Base-by-base conservation (phyloP, 2,329 filamentous ascomycete species). In the Ophiostoma angusticollis region DNA sequence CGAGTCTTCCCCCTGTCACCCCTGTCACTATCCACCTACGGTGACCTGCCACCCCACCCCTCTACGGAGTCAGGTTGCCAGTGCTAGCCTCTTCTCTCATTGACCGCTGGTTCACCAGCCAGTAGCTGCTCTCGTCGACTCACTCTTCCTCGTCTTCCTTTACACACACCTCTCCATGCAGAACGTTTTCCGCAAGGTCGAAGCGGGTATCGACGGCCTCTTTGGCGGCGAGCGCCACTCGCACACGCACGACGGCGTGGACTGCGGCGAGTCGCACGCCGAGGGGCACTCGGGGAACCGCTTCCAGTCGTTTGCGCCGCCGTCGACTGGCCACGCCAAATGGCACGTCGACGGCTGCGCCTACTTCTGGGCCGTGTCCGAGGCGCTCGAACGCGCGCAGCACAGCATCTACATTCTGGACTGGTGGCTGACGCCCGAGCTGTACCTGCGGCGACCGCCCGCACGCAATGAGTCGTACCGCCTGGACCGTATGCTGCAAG, bases 381-480 rank as follows among this genome's bases (percentile, higher is more conserved):
- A 79, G 46, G 85, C 86, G 2, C 61, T 93, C 36, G 80, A 91
- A 60, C 57, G 70, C 72, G 53, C 28, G n/a, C 69, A 65, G 47
- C 75, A 89, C 49, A 81, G 72, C 30, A 80, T 93, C 49, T 87
- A 81, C 70, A 93, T 93, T 47, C 63, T 93, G 31, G 84, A 89
- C 54, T 91, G 81, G 85, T 93, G 86, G 85, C 59, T 93, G 47
- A 86, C 79, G 40, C 85, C 87, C 1, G 87, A 94, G 60, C 64
- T 95, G 21, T 94, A 91, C 54, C 70, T 95, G 24, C 75, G 86
- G 48, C 74, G 86, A 18, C 86, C 87, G 2, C 85, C 85, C 8
- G 74, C 82, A 16, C 71, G 74, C 54, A 86, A 93, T 58, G 79
- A 93, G 56, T 68, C 80, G 50, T 94, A 93, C 55, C 78, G 86